Base-by-base conservation (phyloP, 2,329 filamentous ascomycete genomes). In the Ceratocystis ficicola region DNA sequence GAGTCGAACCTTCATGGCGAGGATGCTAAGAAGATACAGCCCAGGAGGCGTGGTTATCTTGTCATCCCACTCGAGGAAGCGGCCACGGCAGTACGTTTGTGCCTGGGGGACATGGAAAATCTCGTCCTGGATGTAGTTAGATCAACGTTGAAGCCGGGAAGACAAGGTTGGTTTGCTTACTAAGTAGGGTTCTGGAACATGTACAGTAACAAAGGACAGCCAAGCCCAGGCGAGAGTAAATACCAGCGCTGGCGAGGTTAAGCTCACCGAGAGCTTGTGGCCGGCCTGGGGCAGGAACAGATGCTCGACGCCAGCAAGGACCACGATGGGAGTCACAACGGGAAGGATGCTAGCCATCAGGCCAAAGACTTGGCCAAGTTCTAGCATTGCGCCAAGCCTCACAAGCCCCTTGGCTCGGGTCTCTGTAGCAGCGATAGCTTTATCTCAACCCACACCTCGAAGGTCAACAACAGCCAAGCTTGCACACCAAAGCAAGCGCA, bases 21-120 rank as follows among this genome's bases (percentile, higher is more conserved):
- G 25, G 20, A 69, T 69, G 0, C 80, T 80, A 20, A 64, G 22
- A 22, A 71, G 79, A 73, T 79, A 90, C 77, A 99, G 77, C 44
- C 92, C 94, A 0, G 94, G 93, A 0, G 94, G 94, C 1, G 94
- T 99, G 0, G 94, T 99, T 73, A 99, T 94, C 74, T 97, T 99
- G 68, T 93, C 87, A 75, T 99, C 92, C 94, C 94, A 99, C 66
- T 89, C 80, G 12, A 75, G 73, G 77, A 87, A 95, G 65, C 82
- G 81, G 10, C 87, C 86, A 50, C 82, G 74, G 74, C 92, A 96
- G 74, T 96, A 99, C 36, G 83, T 84, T 71, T 95, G 90, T 0
- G 91, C 91, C 76, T 99, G 94, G 0, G 90, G 89, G 25, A 96
- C 86, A 74, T 99, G 90, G 69, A 94, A 95, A 36, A 90, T 79